A percentile compares a stretch with the other conserved stretches of the same genome.
phyloP scores from a whole-genome alignment of 2,329 filamentous ascomycete genomes.

The Sordariomycetes sp. region DNA sequence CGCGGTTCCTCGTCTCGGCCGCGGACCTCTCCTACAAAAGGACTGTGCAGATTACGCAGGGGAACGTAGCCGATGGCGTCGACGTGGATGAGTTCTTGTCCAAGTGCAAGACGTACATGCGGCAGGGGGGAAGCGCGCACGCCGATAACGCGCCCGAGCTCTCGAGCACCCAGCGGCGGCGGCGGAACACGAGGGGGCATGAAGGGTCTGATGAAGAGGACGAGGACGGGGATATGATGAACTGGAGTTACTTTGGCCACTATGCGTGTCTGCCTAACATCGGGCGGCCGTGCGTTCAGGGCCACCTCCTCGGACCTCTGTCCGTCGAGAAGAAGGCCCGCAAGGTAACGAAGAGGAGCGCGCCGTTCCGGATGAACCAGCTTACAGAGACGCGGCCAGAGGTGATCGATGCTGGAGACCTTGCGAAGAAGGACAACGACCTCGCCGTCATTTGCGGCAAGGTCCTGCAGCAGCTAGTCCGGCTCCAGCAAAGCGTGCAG shows the following conservation, averaged over 20 bases:
- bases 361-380: constrained; percentile 54
- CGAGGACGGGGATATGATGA: constrained; percentile 63
- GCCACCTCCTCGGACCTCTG: constrained; percentile 78
- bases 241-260: constrained; percentile 76
- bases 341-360: constrained; percentile 55
- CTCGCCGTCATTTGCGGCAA: constrained; percentile 66
- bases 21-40: constrained; percentile 73
- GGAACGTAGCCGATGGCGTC: constrained; percentile 59
- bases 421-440: constrained; percentile 66
- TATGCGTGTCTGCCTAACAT: constrained; percentile 63
- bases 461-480: constrained; percentile 51
- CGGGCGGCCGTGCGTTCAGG: constrained; percentile 60
- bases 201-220: constrained; percentile 45
- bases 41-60: constrained; percentile 59
- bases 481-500: constrained; percentile 32
- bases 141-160: constrained; percentile 36
- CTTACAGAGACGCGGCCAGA: constrained; percentile 63
- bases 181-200: constrained; percentile 18
- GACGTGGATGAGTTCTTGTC: constrained; percentile 87
- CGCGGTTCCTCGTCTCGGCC: constrained; percentile 67
- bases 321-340: constrained; percentile 78
- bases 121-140: constrained; percentile 42
- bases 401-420: constrained; percentile 60
- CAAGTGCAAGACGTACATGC: constrained; percentile 84
- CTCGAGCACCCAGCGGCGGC: constrained; percentile 32